These are phyloP conservation scores for Penicillium simplicissimum DNA, from an alignment of 495 filamentous ascomycete species.

Conservation along the genomic window DNA sequence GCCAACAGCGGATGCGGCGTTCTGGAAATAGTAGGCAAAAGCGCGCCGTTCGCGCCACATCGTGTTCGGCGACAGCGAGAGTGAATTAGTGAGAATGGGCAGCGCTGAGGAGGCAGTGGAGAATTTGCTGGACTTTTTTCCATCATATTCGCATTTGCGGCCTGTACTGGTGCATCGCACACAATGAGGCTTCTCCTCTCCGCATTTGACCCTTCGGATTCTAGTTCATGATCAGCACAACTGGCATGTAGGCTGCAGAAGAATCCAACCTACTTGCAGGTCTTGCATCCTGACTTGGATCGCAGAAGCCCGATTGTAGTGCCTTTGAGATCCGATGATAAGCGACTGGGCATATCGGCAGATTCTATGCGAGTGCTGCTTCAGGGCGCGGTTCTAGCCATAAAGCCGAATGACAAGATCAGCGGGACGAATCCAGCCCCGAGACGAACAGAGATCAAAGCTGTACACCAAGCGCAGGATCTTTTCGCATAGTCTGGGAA, in stretches of 20 bases:
- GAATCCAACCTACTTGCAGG: conserved; percentile 37
- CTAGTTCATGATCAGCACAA: conserved; percentile 19
- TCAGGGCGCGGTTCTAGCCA: neutral
- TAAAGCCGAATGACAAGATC: neutral
- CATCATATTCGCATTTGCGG: conserved; percentile 47
- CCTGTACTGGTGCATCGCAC: conserved; percentile 50
- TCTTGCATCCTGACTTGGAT: conserved; percentile 43
- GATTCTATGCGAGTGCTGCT: neutral
- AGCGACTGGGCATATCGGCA: conserved; percentile 1
- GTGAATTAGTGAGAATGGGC: conserved; percentile 13
- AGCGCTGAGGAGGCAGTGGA: neutral
- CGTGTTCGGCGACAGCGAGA: conserved; percentile 29
- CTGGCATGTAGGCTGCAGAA: neutral
- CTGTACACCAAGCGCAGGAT: neutral
- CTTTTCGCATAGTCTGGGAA: neutral
- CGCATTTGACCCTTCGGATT: conserved; percentile 58
- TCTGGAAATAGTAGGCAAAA: conserved; percentile 43
- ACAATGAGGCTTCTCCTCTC: conserved; percentile 53
- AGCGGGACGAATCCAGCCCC: neutral
- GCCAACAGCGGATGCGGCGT: conserved; percentile 32
- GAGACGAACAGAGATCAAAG: neutral
- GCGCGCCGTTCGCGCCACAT: conserved; percentile 42
- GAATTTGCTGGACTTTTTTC: conserved; percentile 4
- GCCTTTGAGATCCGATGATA: neutral
- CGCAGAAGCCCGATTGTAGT: conserved; percentile 25